Percentiles rank a stretch among this genome's conserved stretches.
Conservation (phyloP, 2,329 filamentous ascomycete species). For the Epichloe scottii region DNA sequence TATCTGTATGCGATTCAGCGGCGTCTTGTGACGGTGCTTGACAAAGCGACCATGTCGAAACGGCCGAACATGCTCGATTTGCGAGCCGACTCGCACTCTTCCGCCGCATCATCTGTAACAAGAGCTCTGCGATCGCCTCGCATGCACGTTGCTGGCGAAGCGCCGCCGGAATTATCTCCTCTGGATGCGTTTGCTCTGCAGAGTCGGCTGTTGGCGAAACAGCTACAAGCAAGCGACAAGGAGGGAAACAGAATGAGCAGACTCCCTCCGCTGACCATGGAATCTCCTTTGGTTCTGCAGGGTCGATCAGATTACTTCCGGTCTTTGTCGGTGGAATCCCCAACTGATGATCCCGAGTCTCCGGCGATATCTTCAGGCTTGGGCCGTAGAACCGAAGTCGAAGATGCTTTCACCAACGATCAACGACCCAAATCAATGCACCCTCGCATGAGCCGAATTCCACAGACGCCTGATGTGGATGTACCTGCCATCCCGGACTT, state of each 20-base stretch:
- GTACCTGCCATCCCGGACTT: conserved; percentile 33
- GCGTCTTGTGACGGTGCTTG: conserved; percentile 6
- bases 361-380: conserved; percentile 20
- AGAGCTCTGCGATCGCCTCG: conserved; percentile 59
- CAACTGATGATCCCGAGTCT: conserved; percentile 28
- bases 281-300: conserved; percentile 64
- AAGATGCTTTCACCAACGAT: conserved; percentile 38
- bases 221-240: conserved; percentile 68
- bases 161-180: conserved; percentile 82
- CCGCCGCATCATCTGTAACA: conserved; percentile 30
- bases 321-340: conserved; percentile 53
- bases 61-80: conserved; percentile 48
- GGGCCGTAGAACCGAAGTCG: conserved; percentile 41
- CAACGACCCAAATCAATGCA: conserved; percentile 61
- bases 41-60: conserved; percentile 31
- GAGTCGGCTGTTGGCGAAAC: conserved; percentile 73
- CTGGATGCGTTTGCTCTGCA: conserved; percentile 92
- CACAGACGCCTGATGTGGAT: conserved; percentile 34
- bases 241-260: conserved; percentile 72
- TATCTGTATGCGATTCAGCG: conserved; percentile 6
- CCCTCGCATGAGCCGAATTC: conserved; percentile 56
- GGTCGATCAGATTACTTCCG: conserved; percentile 73
- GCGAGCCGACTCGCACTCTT: conserved; percentile 43
- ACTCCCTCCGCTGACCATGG: conserved; percentile 69
- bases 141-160: conserved; percentile 64